phyloP scores from a whole-genome alignment of 345 rosid genomes.

The Gossypium anomalum region DNA sequence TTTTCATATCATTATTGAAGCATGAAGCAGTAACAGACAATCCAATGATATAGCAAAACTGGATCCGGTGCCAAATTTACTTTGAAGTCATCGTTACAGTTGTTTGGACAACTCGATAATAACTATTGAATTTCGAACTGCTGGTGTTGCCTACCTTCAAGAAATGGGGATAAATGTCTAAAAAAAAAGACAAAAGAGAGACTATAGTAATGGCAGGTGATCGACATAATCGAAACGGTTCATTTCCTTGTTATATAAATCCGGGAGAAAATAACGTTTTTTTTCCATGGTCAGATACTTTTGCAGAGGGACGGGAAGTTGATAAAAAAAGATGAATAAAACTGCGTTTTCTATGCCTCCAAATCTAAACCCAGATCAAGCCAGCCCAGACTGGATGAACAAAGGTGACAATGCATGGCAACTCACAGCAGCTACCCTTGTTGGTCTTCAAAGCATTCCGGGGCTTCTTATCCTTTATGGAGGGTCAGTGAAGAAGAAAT shows the following conservation, averaged over 20 bases:
- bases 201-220: neutral
- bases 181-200: neutral
- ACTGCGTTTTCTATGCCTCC: neutral
- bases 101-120: neutral
- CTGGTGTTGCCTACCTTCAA: neutral
- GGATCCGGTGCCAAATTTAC: neutral
- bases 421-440: conserved; percentile 39
- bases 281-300: no score
- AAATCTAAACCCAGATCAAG: conserved; percentile 6
- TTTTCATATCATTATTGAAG: neutral
- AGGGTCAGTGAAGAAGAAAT: conserved; percentile 38
- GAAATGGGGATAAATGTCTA: neutral
- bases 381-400: conserved; percentile 39
- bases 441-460: conserved; percentile 40
- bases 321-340: neutral
- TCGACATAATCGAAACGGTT: conserved; percentile 17
- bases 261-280: neutral
- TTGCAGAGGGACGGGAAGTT: neutral
- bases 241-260: neutral
- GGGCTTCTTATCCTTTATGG: conserved; percentile 42
- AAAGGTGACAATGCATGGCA: conserved; percentile 53
- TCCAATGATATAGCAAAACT: neutral
- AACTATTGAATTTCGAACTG: neutral
- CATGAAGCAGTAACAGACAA: neutral
- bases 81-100: neutral